Percentiles rank a stretch among this genome's conserved stretches.
phyloP scores from a whole-genome alignment of 306 rosid species.

The Dalbergia oliveri region DNA sequence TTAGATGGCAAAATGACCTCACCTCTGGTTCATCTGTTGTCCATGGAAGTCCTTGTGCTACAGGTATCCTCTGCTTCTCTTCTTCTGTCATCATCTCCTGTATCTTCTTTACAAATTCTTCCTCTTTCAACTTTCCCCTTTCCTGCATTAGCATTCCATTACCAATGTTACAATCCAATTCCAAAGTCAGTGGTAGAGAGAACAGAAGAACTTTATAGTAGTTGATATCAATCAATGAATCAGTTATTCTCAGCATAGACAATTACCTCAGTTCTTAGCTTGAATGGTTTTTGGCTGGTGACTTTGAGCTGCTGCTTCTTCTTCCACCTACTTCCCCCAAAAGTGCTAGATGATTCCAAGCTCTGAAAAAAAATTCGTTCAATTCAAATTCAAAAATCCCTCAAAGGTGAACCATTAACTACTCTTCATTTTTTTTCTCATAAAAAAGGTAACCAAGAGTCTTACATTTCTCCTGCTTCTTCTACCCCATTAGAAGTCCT shows the following conservation, averaged over 20 bases:
- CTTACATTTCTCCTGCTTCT: slow-evolving; percentile 95
- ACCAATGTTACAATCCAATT: slow-evolving; percentile 34
- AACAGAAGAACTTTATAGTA: background rate
- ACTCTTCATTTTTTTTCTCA: background rate
- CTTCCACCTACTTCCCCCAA: slow-evolving; percentile 79
- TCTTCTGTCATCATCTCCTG: slow-evolving; percentile 77
- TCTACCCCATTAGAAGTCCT: slow-evolving; percentile 69
- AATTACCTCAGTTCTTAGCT: slow-evolving; percentile 89
- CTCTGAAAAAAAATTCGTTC: slow-evolving; percentile 62
- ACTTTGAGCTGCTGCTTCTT: slow-evolving; percentile 71
- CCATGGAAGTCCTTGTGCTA: slow-evolving; percentile 99
- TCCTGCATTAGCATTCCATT: slow-evolving; percentile 60
- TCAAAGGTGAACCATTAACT: background rate
- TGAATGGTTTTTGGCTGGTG: slow-evolving; percentile 81
- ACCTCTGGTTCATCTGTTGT: slow-evolving; percentile 99
- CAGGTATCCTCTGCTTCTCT: slow-evolving; percentile 81
- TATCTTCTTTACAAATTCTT: slow-evolving; percentile 76
- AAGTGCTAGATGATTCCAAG: slow-evolving; percentile 68
- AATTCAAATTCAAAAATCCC: slow-evolving; percentile 16
- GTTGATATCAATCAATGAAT: slow-evolving; percentile 18
- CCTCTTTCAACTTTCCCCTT: slow-evolving; percentile 89
- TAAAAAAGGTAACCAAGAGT: background rate
- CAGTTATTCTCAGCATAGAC: background rate
- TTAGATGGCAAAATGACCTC: slow-evolving; percentile 26
- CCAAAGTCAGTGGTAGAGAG: background rate